Evolutionary conservation across 192 early-diverging fungal genomes (phyloP), one percentile per base, ranked within the genome.

Genomic region (Coemansia sp.): DNA sequence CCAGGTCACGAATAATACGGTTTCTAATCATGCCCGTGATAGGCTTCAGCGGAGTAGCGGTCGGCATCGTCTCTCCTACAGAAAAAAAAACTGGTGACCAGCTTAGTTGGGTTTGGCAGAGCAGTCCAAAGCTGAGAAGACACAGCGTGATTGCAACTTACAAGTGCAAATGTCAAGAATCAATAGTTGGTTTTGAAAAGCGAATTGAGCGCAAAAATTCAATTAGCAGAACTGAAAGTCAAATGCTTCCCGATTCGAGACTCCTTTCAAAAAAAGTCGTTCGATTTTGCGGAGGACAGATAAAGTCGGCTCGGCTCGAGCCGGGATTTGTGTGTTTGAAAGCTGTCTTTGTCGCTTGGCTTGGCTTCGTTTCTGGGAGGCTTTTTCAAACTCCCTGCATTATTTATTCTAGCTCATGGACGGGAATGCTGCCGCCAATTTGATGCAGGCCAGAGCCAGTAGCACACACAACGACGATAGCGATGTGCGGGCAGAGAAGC

Each of bases 21-120:
- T 28, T 69, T 57, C 58, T 80, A 52, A 80, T 60, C 54, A 71
- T 50, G 47, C 77, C 77, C 48, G 62, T 63, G 23, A 80, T 80
- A 29, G 77, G 77, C 77, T 80, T 80, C 50, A 80, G 64, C 22
- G 77, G 77, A 40, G 77, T 80, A 54, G 71, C 71, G 53, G 77
- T 67, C 43, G 77, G 77, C 77, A 80, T 80, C 24, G 16, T 31
- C 33, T 16, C n/a, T 50, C n/a, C 48, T 50, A 50, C 23, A 47
- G 45, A 47, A 47, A n/a, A 19, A n/a, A 21, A 38, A 38, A 38
- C 11, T 38, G 12, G 11, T 38, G n/a, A n/a, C n/a, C 35, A 38
- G 35, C 35, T 16, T 38, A 16, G 33, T 8, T 9, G 35, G n/a
- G n/a, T 38, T 16, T 38, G 35, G 11, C 35, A 16, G 14, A 38